These are phyloP conservation scores for Paracoccidioides lutzii DNA, from an alignment of 2,329 filamentous ascomycete genomes.

Conservation along the genomic window DNA sequence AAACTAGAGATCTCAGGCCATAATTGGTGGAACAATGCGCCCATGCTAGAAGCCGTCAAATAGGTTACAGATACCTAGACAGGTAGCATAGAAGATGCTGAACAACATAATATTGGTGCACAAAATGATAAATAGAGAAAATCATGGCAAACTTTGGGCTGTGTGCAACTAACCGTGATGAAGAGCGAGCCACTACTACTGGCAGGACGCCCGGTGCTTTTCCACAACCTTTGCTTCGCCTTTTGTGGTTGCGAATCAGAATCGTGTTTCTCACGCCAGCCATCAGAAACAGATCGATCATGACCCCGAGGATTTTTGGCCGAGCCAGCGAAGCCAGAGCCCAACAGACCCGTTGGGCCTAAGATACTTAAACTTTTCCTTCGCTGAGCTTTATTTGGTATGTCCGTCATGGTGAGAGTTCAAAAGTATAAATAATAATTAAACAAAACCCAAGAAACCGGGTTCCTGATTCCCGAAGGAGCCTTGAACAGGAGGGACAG, in stretches of 20 bases:
- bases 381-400: slow-evolving; percentile 14
- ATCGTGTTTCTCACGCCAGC: slow-evolving; percentile 14
- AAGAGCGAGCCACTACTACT: slow-evolving; percentile 10
- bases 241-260: slow-evolving; percentile 2
- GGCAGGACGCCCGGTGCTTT: slow-evolving; percentile 3
- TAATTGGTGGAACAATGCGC: not conserved
- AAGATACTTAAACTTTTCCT: slow-evolving; percentile 25
- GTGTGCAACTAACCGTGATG: slow-evolving; percentile 4
- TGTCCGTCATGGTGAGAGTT: slow-evolving; percentile 13
- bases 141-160: not conserved
- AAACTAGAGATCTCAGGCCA: not conserved
- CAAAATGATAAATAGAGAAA: not conserved
- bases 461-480: not conserved
- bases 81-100: not conserved
- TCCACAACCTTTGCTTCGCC: not conserved
- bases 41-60: not conserved
- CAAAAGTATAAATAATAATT: not conserved
- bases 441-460: not conserved
- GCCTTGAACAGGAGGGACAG: not conserved
- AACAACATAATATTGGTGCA: not conserved
- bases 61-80: no score
- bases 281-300: slow-evolving; percentile 27
- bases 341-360: slow-evolving; percentile 11
- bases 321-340: slow-evolving; percentile 2
- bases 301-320: slow-evolving; percentile 13